These are phyloP conservation scores for Sporisorium exsertum DNA, from an alignment of 1,284 basidiomycete genomes.

Conservation along the genomic window DNA sequence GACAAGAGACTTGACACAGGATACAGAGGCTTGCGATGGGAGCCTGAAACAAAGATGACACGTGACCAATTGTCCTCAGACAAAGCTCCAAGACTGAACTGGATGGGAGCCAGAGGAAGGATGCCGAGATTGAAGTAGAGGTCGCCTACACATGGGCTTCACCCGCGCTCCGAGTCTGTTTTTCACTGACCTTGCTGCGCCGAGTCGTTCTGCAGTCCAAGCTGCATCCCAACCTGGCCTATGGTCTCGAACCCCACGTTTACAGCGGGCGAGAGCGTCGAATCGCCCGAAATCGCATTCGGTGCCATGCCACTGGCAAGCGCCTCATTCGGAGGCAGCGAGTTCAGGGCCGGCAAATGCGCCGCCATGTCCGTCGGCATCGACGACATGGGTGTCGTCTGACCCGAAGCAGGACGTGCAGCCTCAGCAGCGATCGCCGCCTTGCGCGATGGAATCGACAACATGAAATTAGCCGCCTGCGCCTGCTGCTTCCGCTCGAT, in stretches of 20 bases:
- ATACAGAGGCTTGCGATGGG: conserved; percentile 4
- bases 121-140: background rate
- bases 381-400: conserved; percentile 57
- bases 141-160: too few species aligned
- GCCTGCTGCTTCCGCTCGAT: conserved; percentile 61
- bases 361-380: conserved; percentile 57
- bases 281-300: conserved; percentile 14
- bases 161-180: background rate
- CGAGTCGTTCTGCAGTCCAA: conserved; percentile 18
- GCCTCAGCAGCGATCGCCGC: conserved; percentile 40
- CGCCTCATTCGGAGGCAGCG: conserved; percentile 34
- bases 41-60: background rate
- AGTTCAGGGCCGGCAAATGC: conserved; percentile 45
- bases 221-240: conserved; percentile 27
- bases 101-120: background rate
- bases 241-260: conserved; percentile 35
- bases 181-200: conserved; percentile 14
- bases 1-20: conserved; percentile 1
- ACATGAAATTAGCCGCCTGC: conserved; percentile 57
- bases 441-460: conserved; percentile 55
- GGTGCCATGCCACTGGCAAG: conserved; percentile 33
- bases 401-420: conserved; percentile 37
- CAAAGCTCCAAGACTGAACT: background rate
- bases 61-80: background rate
- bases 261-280: conserved; percentile 35